A percentile compares a stretch with the other conserved stretches of the same genome.
Conservation (phyloP, 306 rosid genomes). For the Acacia acuminata region DNA sequence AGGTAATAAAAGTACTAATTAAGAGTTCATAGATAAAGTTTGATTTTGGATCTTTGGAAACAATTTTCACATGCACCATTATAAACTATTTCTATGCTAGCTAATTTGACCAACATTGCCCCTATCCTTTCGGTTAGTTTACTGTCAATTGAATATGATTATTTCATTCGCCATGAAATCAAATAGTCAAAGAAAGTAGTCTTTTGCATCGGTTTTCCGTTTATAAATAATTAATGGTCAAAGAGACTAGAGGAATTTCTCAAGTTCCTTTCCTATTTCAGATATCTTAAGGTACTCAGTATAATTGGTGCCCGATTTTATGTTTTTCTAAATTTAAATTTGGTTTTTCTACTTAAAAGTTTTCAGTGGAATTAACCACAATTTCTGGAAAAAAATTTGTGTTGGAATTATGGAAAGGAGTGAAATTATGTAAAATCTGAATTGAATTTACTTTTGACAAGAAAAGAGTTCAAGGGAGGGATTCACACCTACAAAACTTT, state of each 20-base stretch:
- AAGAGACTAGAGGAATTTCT: too few species aligned
- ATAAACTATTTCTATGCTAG: too few species aligned
- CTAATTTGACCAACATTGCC: neutral
- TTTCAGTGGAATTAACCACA: too few species aligned
- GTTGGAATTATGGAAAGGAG: neutral
- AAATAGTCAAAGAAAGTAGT: neutral
- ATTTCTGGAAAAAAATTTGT: too few species aligned
- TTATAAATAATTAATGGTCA: neutral
- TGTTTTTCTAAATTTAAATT: too few species aligned
- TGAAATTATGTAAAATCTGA: too few species aligned
- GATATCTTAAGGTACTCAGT: too few species aligned
- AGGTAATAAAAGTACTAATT: too few species aligned
- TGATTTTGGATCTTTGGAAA: neutral
- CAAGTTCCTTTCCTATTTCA: too few species aligned
- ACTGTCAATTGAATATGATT: neutral
- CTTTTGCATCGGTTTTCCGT: neutral
- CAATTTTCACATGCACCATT: too few species aligned
- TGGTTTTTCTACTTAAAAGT: neutral
- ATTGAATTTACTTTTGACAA: neutral
- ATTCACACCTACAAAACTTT: neutral
- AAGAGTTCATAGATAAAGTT: too few species aligned
- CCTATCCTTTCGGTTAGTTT: neutral
- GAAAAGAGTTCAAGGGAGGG: neutral
- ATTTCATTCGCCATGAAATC: neutral
- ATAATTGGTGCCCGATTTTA: too few species aligned